These are phyloP conservation scores for Hamamelis virginiana DNA, from an alignment of 164 flowering plant species.

Conservation along the genomic window DNA sequence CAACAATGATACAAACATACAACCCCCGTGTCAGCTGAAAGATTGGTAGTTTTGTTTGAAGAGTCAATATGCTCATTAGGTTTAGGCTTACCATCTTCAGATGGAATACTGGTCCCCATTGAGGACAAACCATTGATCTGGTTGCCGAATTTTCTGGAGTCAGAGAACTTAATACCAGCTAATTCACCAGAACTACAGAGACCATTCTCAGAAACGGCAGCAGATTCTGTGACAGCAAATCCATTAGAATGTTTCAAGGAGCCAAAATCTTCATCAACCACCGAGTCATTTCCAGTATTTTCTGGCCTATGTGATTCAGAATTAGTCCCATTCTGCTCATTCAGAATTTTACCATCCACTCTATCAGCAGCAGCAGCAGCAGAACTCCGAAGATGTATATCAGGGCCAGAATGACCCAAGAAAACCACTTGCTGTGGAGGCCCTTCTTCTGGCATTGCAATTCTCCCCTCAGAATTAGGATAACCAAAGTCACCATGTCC, in stretches of 20 bases:
- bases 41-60: conserved; percentile 6
- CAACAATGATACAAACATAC: conserved; percentile 68
- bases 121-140: conserved; percentile 22
- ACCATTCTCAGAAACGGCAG: conserved; percentile 19
- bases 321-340: conserved; percentile 18
- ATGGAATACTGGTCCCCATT: conserved; percentile 12
- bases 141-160: conserved; percentile 9
- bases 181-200: conserved; percentile 13
- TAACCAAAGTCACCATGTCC: conserved; percentile 12
- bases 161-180: conserved; percentile 14
- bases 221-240: conserved; percentile 15
- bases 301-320: conserved; percentile 17
- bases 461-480: conserved; percentile 19
- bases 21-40: conserved; percentile 25
- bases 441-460: conserved; percentile 13
- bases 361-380: conserved; percentile 10
- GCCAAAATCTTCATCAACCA: conserved; percentile 19
- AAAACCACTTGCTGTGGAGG: conserved; percentile 18
- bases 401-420: conserved; percentile 15
- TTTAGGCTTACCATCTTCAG: conserved; percentile 16
- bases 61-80: conserved; percentile 14
- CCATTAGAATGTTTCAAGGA: conserved; percentile 40
- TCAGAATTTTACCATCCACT: conserved; percentile 10
- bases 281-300: conserved; percentile 16
- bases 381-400: conserved; percentile 16